phyloP scores from a whole-genome alignment of 257 asterid species.

The Eucommia ulmoides region DNA sequence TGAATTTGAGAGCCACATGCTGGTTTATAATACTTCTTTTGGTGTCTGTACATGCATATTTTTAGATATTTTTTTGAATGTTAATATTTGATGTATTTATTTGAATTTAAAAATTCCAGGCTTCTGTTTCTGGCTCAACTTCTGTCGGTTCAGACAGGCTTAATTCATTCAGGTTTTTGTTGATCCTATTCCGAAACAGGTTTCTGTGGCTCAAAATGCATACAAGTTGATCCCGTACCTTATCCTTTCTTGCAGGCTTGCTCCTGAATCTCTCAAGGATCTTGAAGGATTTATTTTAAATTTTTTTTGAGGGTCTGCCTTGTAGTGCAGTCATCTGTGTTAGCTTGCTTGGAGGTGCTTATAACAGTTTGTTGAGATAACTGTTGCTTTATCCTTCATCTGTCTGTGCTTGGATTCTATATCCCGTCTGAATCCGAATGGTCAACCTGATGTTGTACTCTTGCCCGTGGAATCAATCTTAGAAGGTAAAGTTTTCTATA shows the following conservation, averaged over 20 bases:
- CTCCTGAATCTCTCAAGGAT: constrained; percentile 39
- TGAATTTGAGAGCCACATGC: too few species aligned
- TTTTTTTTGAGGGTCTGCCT: constrained; percentile 60
- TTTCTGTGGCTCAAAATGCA: constrained; percentile 14
- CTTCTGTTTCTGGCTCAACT: too few species aligned
- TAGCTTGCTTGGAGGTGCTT: constrained; percentile 68
- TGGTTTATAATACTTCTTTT: too few species aligned
- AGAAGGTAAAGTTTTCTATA: constrained; percentile 44
- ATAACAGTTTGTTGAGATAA: constrained; percentile 51
- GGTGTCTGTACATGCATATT: too few species aligned
- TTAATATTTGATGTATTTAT: too few species aligned
- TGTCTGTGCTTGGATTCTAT: constrained; percentile 66
- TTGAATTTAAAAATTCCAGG: too few species aligned
- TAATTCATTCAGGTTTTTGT: constrained; percentile 14
- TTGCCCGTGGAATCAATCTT: constrained; percentile 45
- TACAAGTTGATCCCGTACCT: too few species aligned
- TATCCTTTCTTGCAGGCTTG: constrained; percentile 40
- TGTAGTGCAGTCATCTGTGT: constrained; percentile 62
- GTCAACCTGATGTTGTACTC: constrained; percentile 50
- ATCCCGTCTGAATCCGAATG: constrained; percentile 61
- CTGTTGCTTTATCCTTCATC: constrained; percentile 38
- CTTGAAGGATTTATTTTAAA: constrained; percentile 46
- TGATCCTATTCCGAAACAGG: too few species aligned
- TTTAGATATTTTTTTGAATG: too few species aligned
- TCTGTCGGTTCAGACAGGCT: constrained; percentile 4